Conservation (phyloP, 2,329 filamentous ascomycete species). For the Endoconidiophora polonica region DNA sequence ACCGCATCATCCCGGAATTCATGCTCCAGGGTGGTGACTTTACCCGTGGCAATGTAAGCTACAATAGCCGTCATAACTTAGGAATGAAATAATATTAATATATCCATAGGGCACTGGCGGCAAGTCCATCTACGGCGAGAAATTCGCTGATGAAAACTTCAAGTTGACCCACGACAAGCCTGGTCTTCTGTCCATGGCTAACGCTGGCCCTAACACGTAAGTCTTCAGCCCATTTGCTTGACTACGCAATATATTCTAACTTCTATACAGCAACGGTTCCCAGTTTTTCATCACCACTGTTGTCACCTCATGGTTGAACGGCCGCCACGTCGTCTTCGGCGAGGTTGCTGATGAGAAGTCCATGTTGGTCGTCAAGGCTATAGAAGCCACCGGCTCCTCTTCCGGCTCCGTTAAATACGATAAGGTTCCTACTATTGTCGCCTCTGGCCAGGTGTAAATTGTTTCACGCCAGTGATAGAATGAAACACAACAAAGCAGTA, state of each 20-base stretch:
- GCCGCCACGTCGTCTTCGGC: constrained; percentile 74
- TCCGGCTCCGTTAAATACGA: constrained; percentile 38
- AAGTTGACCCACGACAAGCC: constrained; percentile 52
- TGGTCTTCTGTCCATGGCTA: constrained; percentile 85
- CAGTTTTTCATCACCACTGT: constrained; percentile 98
- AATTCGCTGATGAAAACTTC: constrained; percentile 93
- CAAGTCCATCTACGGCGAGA: constrained; percentile 89
- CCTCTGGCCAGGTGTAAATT: constrained; percentile 26
- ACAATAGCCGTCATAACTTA: background rate
- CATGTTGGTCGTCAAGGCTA: constrained; percentile 38
- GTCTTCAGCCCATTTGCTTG: constrained; percentile 15
- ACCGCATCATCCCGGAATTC: constrained; percentile 84
- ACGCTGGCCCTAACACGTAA: constrained; percentile 85
- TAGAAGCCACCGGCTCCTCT: constrained; percentile 42
- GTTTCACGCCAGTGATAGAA: constrained; percentile 22
- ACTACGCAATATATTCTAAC: background rate
- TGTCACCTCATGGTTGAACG: constrained; percentile 69
- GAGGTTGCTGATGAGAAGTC: constrained; percentile 41
- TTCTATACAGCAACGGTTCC: constrained; percentile 68
- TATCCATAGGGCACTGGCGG: constrained; percentile 61
- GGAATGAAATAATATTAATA: constrained; percentile 1
- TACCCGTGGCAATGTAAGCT: constrained; percentile 72
- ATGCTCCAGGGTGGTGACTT: constrained; percentile 97
- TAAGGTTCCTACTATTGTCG: constrained; percentile 42
- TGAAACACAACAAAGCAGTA: background rate